phyloP scores from a whole-genome alignment of 2,329 filamentous ascomycete species.

The Penicillium olsonii region DNA sequence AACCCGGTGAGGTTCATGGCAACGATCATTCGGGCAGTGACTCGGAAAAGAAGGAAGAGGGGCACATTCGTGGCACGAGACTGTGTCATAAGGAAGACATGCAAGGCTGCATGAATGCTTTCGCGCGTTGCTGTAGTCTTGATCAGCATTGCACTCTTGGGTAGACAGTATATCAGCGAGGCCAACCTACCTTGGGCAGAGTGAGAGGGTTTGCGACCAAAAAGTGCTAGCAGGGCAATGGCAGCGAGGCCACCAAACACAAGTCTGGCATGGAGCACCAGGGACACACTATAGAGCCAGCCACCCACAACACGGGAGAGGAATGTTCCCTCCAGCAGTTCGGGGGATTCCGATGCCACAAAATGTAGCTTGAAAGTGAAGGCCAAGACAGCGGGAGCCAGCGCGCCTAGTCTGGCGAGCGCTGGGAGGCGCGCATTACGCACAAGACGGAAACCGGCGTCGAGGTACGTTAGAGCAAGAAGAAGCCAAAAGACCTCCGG shows the following conservation, averaged over 20 bases:
- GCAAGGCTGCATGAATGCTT: constrained; percentile 65
- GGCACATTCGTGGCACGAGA: constrained; percentile 83
- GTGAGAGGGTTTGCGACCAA: constrained; percentile 12
- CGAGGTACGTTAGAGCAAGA: constrained; percentile 68
- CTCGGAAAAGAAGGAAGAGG: constrained; percentile 73
- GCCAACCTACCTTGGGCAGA: constrained; percentile 18
- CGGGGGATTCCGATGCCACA: constrained; percentile 82
- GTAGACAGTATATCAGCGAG: not conserved
- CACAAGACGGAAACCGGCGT: constrained; percentile 53
- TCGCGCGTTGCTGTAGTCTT: constrained; percentile 17
- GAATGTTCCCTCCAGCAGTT: constrained; percentile 59
- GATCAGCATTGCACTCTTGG: constrained; percentile 11
- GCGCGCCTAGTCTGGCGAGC: constrained; percentile 32
- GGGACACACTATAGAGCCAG: constrained; percentile 41
- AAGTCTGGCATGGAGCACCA: constrained; percentile 54
- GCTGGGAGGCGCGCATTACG: constrained; percentile 27
- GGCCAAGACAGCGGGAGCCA: constrained; percentile 56
- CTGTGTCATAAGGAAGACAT: constrained; percentile 82
- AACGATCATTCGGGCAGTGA: constrained; percentile 58
- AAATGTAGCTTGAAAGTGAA: constrained; percentile 89
- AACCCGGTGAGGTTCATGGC: constrained; percentile 43
- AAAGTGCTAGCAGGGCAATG: constrained; percentile 30
- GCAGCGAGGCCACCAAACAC: constrained; percentile 50
- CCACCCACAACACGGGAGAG: constrained; percentile 38
- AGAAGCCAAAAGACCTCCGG: constrained; percentile 73